Percentiles rank a stretch among this genome's conserved stretches.
Conservation (phyloP, 2,329 filamentous ascomycete genomes). For the Xylariaceae sp. region DNA sequence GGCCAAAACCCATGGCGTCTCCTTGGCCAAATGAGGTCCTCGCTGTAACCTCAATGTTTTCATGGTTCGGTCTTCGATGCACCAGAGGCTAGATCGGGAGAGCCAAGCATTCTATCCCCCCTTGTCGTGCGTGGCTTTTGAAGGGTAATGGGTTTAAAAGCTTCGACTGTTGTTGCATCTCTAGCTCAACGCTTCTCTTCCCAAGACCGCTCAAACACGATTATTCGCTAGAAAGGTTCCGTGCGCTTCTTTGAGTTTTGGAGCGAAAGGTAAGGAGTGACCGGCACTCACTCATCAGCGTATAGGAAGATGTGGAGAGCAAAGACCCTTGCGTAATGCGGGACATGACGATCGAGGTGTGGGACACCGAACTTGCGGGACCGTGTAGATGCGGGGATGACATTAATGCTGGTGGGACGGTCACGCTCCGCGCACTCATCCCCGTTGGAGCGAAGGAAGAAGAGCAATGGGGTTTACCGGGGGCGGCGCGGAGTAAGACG, state of each 20-base stretch:
- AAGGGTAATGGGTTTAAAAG: constrained; percentile 3
- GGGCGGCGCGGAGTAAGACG: neutral
- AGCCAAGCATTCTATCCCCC: constrained; percentile 6
- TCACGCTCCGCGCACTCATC: neutral
- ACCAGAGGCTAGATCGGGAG: no score
- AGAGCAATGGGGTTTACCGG: neutral
- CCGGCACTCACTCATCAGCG: neutral
- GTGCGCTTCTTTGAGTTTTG: constrained; percentile 1
- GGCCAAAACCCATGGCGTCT: neutral
- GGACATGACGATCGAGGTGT: constrained; percentile 7
- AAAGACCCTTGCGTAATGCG: constrained; percentile 2
- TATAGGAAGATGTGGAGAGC: neutral
- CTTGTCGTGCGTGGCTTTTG: neutral
- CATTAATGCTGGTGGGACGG: constrained; percentile 15
- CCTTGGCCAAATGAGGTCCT: neutral
- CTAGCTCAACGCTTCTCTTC: neutral
- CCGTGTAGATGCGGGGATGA: constrained; percentile 13
- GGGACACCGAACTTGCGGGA: constrained; percentile 25
- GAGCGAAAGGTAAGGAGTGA: neutral
- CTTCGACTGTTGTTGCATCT: neutral
- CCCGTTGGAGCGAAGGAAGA: neutral
- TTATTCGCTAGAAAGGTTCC: constrained; percentile 4
- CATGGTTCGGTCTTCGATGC: neutral
- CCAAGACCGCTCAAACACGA: neutral
- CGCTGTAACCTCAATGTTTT: neutral